Evolutionary conservation across 2,329 filamentous ascomycete genomes (phyloP).

Genomic region (Alternaria dauci): DNA sequence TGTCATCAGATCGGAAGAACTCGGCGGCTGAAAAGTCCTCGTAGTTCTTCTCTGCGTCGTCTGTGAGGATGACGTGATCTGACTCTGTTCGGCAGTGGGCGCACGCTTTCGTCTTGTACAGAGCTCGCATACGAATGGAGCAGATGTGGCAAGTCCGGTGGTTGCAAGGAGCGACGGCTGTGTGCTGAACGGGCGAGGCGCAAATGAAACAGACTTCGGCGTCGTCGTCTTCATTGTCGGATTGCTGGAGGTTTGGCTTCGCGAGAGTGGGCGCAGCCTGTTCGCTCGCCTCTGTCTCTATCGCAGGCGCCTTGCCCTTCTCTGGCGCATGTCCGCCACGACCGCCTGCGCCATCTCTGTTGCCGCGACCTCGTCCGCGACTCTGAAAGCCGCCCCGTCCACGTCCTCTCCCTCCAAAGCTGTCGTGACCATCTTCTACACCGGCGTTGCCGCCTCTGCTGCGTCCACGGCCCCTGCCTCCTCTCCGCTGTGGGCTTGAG

Average conservation of each 20-base stretch:
- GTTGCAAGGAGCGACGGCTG: slow-evolving; percentile 91
- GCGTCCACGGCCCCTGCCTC: slow-evolving; percentile 43
- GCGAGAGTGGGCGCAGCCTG: slow-evolving; percentile 9
- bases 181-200: slow-evolving; percentile 86
- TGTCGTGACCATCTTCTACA: slow-evolving; percentile 30
- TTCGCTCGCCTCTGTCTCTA: slow-evolving; percentile 17
- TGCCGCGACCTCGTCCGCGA: slow-evolving; percentile 43
- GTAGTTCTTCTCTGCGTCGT: slow-evolving; percentile 80
- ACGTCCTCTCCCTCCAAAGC: slow-evolving; percentile 37
- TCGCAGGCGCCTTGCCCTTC: slow-evolving; percentile 40
- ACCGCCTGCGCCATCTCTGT: slow-evolving; percentile 45
- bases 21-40: slow-evolving; percentile 80
- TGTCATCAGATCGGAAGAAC: slow-evolving; percentile 80
- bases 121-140: slow-evolving; percentile 83
- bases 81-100: slow-evolving; percentile 89
- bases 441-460: slow-evolving; percentile 36
- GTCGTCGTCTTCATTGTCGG: slow-evolving; percentile 52
- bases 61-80: slow-evolving; percentile 89
- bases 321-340: slow-evolving; percentile 35
- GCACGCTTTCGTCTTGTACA: slow-evolving; percentile 97
- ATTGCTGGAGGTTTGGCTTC: slow-evolving; percentile 12
- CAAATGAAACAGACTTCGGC: slow-evolving; percentile 95
- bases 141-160: slow-evolving; percentile 98
- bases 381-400: slow-evolving; percentile 46
- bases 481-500: slow-evolving; percentile 38